Evolutionary conservation across 2,329 filamentous ascomycete genomes (phyloP).

Genomic region (Botrytis tulipae): DNA sequence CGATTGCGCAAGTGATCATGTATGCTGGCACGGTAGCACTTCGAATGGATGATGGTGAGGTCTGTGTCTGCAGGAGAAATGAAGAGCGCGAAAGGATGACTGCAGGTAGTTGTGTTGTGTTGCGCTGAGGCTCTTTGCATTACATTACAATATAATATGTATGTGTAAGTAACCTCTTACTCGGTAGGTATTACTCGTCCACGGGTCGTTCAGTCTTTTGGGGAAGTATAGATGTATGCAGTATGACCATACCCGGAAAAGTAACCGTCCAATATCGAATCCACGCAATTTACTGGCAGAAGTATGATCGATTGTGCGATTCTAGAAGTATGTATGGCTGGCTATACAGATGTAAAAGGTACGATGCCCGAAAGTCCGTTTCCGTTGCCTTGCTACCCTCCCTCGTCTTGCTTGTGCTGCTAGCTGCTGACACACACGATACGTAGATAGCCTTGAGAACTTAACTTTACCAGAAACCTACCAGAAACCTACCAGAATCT

Average conservation of each 20-base stretch:
- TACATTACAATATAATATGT: background rate
- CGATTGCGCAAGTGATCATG: background rate
- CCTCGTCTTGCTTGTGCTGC: background rate
- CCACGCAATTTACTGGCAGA: conserved; percentile 4
- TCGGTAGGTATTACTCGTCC: background rate
- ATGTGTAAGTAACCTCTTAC: background rate
- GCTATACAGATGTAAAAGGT: background rate
- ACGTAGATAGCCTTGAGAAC: background rate
- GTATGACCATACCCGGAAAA: conserved; percentile 3
- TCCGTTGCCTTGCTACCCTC: background rate
- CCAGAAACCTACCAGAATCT: background rate
- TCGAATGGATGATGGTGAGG: conserved; percentile 5
- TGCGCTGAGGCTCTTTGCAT: conserved; percentile 4
- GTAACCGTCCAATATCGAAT: background rate
- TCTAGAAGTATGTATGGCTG: background rate
- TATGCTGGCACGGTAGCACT: background rate
- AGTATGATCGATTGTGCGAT: background rate
- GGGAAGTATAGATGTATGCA: background rate
- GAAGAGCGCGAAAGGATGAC: background rate
- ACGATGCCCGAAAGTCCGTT: background rate
- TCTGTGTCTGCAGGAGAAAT: conserved; percentile 7
- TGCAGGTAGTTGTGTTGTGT: conserved; percentile 1
- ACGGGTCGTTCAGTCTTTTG: background rate
- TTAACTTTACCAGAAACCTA: background rate
- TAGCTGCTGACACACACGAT: background rate